Percentiles rank a stretch among this genome's conserved stretches.
Conservation (phyloP, 768 basidiomycete genomes). For the Tylopilus sp. region DNA sequence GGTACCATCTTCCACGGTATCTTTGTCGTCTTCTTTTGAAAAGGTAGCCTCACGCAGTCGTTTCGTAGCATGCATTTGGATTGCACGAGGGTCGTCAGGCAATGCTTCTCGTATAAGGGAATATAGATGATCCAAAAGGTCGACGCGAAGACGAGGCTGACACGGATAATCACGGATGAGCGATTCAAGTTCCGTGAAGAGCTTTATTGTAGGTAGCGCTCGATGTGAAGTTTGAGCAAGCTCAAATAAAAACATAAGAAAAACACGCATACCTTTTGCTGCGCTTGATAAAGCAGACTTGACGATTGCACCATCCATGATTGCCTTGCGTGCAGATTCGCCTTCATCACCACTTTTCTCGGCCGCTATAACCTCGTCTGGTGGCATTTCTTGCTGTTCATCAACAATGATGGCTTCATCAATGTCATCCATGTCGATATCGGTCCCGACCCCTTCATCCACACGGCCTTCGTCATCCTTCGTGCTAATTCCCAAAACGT, state of each 20-base stretch:
- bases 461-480: conserved; percentile 13
- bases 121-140: conserved; percentile 44
- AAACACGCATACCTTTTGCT: conserved; percentile 54
- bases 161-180: conserved; percentile 44
- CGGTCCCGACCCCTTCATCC: conserved; percentile 23
- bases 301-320: conserved; percentile 79
- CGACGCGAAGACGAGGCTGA: conserved; percentile 34
- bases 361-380: conserved; percentile 28
- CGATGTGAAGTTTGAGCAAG: conserved; percentile 9
- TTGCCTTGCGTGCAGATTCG: conserved; percentile 56
- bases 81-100: conserved; percentile 37
- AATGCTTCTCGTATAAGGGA: conserved; percentile 36
- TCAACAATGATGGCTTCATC: conserved; percentile 17
- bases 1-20: conserved; percentile 4
- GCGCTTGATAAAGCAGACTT: conserved; percentile 75
- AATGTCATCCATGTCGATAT: conserved; percentile 19
- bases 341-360: conserved; percentile 44
- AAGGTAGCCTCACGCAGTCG: conserved; percentile 28
- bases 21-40: conserved; percentile 20
- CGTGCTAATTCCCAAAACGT: conserved; percentile 60
- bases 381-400: conserved; percentile 21
- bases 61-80: conserved; percentile 39
- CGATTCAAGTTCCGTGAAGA: conserved; percentile 41
- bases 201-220: conserved; percentile 40
- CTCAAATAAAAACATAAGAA: conserved; percentile 11